phyloP scores from a whole-genome alignment of 495 filamentous ascomycete genomes.

The Pyrenula aspistea region DNA sequence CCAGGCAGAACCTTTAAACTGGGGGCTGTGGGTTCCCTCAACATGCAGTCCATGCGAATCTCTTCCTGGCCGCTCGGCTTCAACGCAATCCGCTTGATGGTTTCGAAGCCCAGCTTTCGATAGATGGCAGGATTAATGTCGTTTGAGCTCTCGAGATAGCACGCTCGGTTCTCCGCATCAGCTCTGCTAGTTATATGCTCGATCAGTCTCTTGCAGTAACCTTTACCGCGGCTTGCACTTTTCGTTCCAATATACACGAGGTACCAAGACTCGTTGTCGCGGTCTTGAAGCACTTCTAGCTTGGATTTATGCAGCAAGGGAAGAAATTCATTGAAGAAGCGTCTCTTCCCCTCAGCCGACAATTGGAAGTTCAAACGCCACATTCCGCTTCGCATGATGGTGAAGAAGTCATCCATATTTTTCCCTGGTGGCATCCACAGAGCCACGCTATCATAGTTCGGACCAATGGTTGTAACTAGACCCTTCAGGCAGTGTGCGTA shows the following conservation, averaged over 20 bases:
- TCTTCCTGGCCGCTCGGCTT: slow-evolving; percentile 37
- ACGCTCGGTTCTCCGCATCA: slow-evolving; percentile 47
- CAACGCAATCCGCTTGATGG: slow-evolving; percentile 44
- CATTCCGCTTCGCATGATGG: slow-evolving; percentile 57
- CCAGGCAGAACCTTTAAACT: background rate
- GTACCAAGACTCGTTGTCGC: slow-evolving; percentile 54
- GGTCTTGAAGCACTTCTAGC: slow-evolving; percentile 45
- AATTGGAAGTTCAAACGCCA: slow-evolving; percentile 63
- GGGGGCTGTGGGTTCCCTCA: slow-evolving; percentile 42
- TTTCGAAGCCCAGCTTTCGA: slow-evolving; percentile 54
- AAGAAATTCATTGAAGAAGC: slow-evolving; percentile 67
- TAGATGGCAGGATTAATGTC: slow-evolving; percentile 55
- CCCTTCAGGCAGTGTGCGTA: slow-evolving; percentile 61
- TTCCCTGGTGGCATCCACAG: slow-evolving; percentile 71
- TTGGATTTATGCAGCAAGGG: slow-evolving; percentile 67
- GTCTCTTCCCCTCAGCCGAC: slow-evolving; percentile 51
- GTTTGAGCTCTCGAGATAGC: slow-evolving; percentile 69
- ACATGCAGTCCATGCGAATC: slow-evolving; percentile 66
- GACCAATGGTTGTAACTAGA: slow-evolving; percentile 57
- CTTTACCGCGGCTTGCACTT: slow-evolving; percentile 49
- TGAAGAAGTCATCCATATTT: slow-evolving; percentile 59
- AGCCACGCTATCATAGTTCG: slow-evolving; percentile 62
- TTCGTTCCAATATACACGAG: slow-evolving; percentile 70
- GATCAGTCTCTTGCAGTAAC: slow-evolving; percentile 57
- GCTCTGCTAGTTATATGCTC: slow-evolving; percentile 51